Percentiles rank a stretch among this genome's conserved stretches.
Evolutionary conservation across 2,329 filamentous ascomycete genomes (phyloP).

Genomic region (Fusarium mexicanum): DNA sequence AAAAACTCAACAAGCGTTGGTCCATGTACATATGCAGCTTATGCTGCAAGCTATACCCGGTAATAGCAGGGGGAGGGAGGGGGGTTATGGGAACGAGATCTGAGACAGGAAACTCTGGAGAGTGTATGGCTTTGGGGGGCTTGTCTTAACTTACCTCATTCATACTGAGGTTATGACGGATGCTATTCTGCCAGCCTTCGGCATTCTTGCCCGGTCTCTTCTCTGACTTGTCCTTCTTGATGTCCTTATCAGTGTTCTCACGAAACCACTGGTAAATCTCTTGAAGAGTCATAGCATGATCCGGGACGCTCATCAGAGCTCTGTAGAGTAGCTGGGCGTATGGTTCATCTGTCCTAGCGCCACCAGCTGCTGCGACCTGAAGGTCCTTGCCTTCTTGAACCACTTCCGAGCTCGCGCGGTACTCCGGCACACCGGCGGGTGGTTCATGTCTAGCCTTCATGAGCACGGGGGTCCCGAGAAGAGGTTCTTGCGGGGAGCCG

Average conservation of each 20-base stretch:
- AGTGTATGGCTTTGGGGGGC: constrained; percentile 1
- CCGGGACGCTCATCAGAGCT: constrained; percentile 74
- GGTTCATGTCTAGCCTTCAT: constrained; percentile 21
- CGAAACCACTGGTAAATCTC: constrained; percentile 93
- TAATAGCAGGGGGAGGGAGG: background rate
- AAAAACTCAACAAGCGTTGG: constrained; percentile 10
- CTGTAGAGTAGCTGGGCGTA: constrained; percentile 86
- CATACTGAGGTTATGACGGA: constrained; percentile 96
- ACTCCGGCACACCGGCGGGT: constrained; percentile 1
- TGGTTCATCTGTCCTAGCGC: constrained; percentile 63
- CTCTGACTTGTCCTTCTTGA: constrained; percentile 63
- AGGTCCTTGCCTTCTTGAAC: constrained; percentile 19
- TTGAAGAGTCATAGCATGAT: constrained; percentile 78
- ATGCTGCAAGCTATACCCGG: constrained; percentile 14
- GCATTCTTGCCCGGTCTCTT: constrained; percentile 32
- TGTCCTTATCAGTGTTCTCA: constrained; percentile 81
- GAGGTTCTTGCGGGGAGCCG: constrained; percentile 33
- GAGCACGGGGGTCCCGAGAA: constrained; percentile 23
- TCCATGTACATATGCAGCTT: constrained; percentile 16
- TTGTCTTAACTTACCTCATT: constrained; percentile 72
- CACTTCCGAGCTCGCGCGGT: constrained; percentile 14
- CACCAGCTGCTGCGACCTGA: background rate
- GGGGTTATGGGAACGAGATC: constrained; percentile 11
- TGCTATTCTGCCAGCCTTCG: constrained; percentile 94
- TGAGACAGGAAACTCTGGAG: constrained; percentile 20